A percentile compares a stretch with the other conserved stretches of the same genome.
phyloP scores from a whole-genome alignment of 345 rosid species.

The Anacardium occidentale region DNA sequence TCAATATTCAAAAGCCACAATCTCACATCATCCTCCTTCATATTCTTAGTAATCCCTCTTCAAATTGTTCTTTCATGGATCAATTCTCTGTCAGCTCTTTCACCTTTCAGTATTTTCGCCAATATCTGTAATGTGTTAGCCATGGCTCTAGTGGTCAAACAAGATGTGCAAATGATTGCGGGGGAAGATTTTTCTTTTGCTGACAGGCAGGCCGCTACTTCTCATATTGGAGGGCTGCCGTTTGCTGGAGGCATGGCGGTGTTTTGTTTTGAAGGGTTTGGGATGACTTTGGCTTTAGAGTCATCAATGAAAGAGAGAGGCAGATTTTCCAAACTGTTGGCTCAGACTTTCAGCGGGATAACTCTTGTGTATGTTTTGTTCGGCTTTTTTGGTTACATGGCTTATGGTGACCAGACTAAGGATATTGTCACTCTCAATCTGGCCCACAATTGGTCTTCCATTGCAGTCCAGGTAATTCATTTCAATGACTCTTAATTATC shows the following conservation, averaged over 20 bases:
- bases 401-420: conserved; percentile 76
- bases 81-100: conserved; percentile 62
- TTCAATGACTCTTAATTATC: too few relatives aligned
- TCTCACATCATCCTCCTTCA: conserved; percentile 40
- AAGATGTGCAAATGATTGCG: conserved; percentile 51
- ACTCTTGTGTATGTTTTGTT: conserved; percentile 62
- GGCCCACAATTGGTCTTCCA: conserved; percentile 71
- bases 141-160: conserved; percentile 72
- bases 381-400: conserved; percentile 86
- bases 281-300: conserved; percentile 86
- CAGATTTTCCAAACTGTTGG: conserved; percentile 58
- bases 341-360: conserved; percentile 61
- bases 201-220: conserved; percentile 63
- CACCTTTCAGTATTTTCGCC: conserved; percentile 87
- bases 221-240: conserved; percentile 65
- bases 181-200: conserved; percentile 65
- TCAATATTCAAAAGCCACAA: conserved; percentile 44
- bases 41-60: conserved; percentile 71
- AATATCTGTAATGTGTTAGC: conserved; percentile 73
- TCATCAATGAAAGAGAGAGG: conserved; percentile 71
- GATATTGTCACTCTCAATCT: conserved; percentile 84
- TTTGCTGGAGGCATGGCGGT: conserved; percentile 93
- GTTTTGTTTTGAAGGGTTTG: conserved; percentile 92
- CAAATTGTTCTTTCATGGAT: conserved; percentile 79
- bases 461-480: conserved; percentile 54